These are phyloP conservation scores for Fusarium dimerum DNA, from an alignment of 2,329 filamentous ascomycete species.

Conservation along the genomic window DNA sequence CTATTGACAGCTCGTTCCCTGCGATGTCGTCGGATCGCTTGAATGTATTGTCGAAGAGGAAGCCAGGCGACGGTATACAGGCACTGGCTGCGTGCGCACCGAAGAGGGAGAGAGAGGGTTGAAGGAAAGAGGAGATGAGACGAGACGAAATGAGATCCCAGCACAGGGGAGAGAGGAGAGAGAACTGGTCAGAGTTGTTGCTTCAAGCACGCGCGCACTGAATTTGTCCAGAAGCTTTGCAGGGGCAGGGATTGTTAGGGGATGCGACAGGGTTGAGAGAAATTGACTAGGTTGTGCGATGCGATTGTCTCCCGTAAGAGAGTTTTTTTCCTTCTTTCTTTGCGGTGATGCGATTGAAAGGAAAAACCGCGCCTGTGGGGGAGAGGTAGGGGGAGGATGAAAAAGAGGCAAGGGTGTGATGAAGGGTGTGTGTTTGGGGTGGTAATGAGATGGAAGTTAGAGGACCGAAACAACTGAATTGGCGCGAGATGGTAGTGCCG, in stretches of 20 bases:
- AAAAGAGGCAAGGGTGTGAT: conserved; percentile 7
- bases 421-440: conserved; percentile 22
- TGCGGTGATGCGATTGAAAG: conserved; percentile 1
- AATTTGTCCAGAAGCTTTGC: neutral
- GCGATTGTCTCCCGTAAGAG: neutral
- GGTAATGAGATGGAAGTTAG: conserved; percentile 8
- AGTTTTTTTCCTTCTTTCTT: neutral
- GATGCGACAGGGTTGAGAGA: conserved; percentile 2
- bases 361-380: conserved; percentile 6
- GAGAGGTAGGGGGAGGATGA: conserved; percentile 1
- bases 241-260: neutral
- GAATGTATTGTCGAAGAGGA: conserved; percentile 20
- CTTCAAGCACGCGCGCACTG: conserved; percentile 10
- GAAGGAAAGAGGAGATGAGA: conserved; percentile 15
- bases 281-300: neutral
- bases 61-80: conserved; percentile 27
- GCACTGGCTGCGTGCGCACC: conserved; percentile 27
- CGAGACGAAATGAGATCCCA: conserved; percentile 10
- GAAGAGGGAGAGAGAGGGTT: conserved; percentile 15
- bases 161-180: conserved; percentile 13
- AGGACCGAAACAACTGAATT: too few species aligned
- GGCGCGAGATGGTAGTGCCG: neutral
- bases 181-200: conserved; percentile 14
- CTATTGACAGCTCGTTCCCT: conserved; percentile 25
- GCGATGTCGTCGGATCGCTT: conserved; percentile 22